Base-by-base conservation (phyloP, 78 protist genomes). In the Speleostelium caveatum region DNA sequence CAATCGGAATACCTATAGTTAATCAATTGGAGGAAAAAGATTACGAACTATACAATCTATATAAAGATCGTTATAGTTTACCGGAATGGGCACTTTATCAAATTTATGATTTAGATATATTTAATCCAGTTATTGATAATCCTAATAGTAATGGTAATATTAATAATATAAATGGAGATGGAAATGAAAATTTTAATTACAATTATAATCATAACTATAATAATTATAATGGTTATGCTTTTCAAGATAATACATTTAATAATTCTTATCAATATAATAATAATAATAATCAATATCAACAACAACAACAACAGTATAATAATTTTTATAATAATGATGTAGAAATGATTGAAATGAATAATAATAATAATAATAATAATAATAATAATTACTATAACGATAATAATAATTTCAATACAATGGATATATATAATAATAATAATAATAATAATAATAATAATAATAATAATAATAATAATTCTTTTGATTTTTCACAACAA, bases 101-200 rank as follows among this genome's bases (percentile, higher is more conserved):
- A 71, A 49, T 83, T 5, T 28, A 67, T 12, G 79, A 83, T 28
- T 59, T 83, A 3, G 90, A 83, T 75, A 19, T 75, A 61, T 71
- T 36, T 53, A 28, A 60, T 28, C 53, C 53, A 6, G 6, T 45
- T 45, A 14, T 14, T 45, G 53, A 45, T 45, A 14, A 45, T 45
- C 6, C 53, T 45, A 14, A 45, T 10, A 6, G n/a, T 14, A 14
- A 45, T 45, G 10, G 10, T 45, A 45, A 45, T 45, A 45, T 14
- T 10, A 14, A 45, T 45, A 6, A 45, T 14, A 6, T 14, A 45
- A 10, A 45, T 45, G 10, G 6, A 10, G 10, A 6, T 14, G 10
- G 6, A 10, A 14, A 45, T 10, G n/a, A 45, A 45, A 45, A 45
- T 45, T 14, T 14, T 45, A 45, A 45, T 45, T 14, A 45, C 10